phyloP scores from a whole-genome alignment of 768 basidiomycete genomes.

The Boletus insuetus region DNA sequence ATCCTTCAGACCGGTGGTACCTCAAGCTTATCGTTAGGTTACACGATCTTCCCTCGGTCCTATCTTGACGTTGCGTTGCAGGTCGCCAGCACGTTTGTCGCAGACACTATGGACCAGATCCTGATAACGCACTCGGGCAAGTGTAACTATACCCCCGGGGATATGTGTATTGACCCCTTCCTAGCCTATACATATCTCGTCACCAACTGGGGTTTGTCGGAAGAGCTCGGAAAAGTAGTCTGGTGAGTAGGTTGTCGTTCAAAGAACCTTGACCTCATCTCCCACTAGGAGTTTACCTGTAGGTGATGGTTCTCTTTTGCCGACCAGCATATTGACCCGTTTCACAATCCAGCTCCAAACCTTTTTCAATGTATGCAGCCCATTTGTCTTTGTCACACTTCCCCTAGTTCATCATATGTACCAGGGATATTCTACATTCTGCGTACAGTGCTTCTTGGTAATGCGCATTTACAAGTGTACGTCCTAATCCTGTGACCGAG shows the following conservation, averaged over 20 bases:
- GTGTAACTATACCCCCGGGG: not conserved
- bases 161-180: not conserved
- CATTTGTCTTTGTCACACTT: not conserved
- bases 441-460: slow-evolving; percentile 55
- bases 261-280: not conserved
- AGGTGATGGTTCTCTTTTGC: not conserved
- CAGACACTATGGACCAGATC: slow-evolving; percentile 52
- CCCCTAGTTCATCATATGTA: not conserved
- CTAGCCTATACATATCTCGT: slow-evolving; percentile 50
- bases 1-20: slow-evolving; percentile 50
- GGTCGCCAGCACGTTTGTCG: slow-evolving; percentile 48
- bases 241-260: slow-evolving; percentile 36
- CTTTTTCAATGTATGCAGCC: slow-evolving; percentile 41
- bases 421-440: slow-evolving; percentile 41
- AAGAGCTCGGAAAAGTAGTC: slow-evolving; percentile 33
- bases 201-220: slow-evolving; percentile 35
- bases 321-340: slow-evolving; percentile 4
- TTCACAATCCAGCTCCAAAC: slow-evolving; percentile 41
- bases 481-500: slow-evolving; percentile 12
- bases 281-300: slow-evolving; percentile 23
- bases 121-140: slow-evolving; percentile 52
- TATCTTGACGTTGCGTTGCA: slow-evolving; percentile 19
- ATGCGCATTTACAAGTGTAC: slow-evolving; percentile 48
- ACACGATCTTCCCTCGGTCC: not conserved
- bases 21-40: slow-evolving; percentile 44